Evolutionary conservation across 768 basidiomycete genomes (phyloP), one percentile per base, ranked within the genome.

Genomic region (Suillus cothurnatus): DNA sequence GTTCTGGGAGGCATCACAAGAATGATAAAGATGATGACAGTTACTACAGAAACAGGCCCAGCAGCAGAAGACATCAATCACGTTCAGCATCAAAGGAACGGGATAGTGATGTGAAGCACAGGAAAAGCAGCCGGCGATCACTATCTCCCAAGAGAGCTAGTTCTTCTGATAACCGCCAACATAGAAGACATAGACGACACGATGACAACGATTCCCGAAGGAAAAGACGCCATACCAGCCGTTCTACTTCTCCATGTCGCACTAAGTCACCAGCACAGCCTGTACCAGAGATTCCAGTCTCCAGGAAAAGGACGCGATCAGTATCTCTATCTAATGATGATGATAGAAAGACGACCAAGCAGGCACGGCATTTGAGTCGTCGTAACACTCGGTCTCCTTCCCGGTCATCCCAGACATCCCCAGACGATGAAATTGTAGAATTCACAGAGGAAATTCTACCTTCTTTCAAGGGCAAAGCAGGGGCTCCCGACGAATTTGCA

Each of bases 1-100:
- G 83, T 61, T 83, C 86, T 83, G 86, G 86, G 68, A 81, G 77
- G 32, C 81, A 81, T 80, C 81, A 81, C 63, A 81, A 79, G 21
- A 76, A 76, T n/a, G 77, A 78, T 3, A 74, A 74, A 1, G 81
- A 82, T 23, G 80, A 79, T 11, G 74, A 75, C 31, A 62, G 60
- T 17, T 47, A 55, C 26, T 64, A 70, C 8, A 66, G 58, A 41
- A 68, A 74, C 39, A 68, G 68, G 41, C 64, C 66, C 61, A 73
- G 66, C 52, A 71, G 66, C 41, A 69, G 71, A 47, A 73, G 71
- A 55, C 70, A 69, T 61, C 74, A 71, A 19, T 77, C 74, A 31
- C 74, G 72, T 41, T 77, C 77, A 38, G 72, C 69, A 43, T 78
- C 80, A 32, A 61, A 64, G 43, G 70, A 71, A 63, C 69, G 69